Conservation (phyloP, 169 alveolate species). For the Eimeria sp. region DNA sequence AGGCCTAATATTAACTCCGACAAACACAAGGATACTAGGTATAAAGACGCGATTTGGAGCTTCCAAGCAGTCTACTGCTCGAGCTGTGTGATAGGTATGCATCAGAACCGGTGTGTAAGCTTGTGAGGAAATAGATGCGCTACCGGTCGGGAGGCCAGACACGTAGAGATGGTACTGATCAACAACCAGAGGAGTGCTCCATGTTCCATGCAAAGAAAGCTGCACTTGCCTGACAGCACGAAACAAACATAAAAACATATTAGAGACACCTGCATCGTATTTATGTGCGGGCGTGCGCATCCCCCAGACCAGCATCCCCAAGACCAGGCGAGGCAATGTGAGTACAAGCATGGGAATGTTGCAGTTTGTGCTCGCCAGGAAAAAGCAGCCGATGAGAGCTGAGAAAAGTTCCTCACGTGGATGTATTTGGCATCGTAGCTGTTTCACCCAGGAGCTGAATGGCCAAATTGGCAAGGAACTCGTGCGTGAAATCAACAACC, state of each 20-base stretch:
- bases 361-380: background rate
- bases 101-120: background rate
- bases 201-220: conserved; percentile 53
- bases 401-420: background rate
- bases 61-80: background rate
- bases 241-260: too few relatives aligned
- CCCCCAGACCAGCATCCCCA: too few relatives aligned
- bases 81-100: background rate
- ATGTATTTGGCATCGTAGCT: conserved; percentile 14
- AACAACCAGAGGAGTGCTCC: conserved; percentile 52
- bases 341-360: too few relatives aligned
- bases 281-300: too few relatives aligned
- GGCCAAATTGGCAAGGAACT: conserved; percentile 20
- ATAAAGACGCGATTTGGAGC: background rate
- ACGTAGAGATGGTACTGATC: conserved; percentile 63
- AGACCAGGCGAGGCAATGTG: background rate
- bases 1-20: background rate
- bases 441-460: conserved; percentile 38
- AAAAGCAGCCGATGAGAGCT: background rate
- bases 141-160: conserved; percentile 53
- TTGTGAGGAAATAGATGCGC: background rate
- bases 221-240: conserved; percentile 58
- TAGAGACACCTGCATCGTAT: background rate
- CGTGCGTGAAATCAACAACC: conserved; percentile 66
- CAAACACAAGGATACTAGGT: background rate